Conservation (phyloP, 2,329 filamentous ascomycete genomes). For the Cercospora janseana region DNA sequence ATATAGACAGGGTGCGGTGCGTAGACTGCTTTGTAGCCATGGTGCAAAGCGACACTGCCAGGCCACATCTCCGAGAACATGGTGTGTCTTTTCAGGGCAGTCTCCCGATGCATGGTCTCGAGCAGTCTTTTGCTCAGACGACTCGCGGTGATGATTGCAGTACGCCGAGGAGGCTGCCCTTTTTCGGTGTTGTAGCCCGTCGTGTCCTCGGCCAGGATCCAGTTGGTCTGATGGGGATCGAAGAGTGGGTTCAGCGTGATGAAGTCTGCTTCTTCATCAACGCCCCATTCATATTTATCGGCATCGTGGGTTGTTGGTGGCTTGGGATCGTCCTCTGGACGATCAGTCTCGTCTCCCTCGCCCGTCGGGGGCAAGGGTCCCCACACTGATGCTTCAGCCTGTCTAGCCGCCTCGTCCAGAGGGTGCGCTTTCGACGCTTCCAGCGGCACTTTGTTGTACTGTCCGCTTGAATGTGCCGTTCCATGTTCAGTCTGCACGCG, state of each 20-base stretch:
- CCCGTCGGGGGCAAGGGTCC: slow-evolving; percentile 44
- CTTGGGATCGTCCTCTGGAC: slow-evolving; percentile 51
- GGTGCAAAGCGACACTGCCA: slow-evolving; percentile 66
- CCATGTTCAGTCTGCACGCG: slow-evolving; percentile 59
- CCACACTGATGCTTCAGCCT: slow-evolving; percentile 51
- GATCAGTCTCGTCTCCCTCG: slow-evolving; percentile 49
- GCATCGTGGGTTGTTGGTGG: slow-evolving; percentile 57
- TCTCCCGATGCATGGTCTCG: slow-evolving; percentile 72
- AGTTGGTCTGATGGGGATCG: slow-evolving; percentile 67
- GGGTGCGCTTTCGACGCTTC: slow-evolving; percentile 40
- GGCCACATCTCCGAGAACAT: slow-evolving; percentile 84
- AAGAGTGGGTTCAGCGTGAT: slow-evolving; percentile 78
- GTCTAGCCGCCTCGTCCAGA: slow-evolving; percentile 41
- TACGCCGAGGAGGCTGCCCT: slow-evolving; percentile 62
- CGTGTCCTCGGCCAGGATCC: slow-evolving; percentile 69
- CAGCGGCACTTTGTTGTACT: slow-evolving; percentile 40
- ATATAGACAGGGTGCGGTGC: slow-evolving; percentile 58
- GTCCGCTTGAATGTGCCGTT: slow-evolving; percentile 47
- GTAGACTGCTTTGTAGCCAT: slow-evolving; percentile 74
- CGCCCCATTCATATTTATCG: slow-evolving; percentile 61
- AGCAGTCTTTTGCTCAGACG: slow-evolving; percentile 66
- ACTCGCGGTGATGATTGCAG: slow-evolving; percentile 68
- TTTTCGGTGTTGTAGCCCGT: slow-evolving; percentile 62
- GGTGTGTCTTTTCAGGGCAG: slow-evolving; percentile 63
- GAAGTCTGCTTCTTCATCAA: slow-evolving; percentile 70